phyloP scores from a whole-genome alignment of 2,329 filamentous ascomycete genomes.

The Arachnopeziza araneosa region DNA sequence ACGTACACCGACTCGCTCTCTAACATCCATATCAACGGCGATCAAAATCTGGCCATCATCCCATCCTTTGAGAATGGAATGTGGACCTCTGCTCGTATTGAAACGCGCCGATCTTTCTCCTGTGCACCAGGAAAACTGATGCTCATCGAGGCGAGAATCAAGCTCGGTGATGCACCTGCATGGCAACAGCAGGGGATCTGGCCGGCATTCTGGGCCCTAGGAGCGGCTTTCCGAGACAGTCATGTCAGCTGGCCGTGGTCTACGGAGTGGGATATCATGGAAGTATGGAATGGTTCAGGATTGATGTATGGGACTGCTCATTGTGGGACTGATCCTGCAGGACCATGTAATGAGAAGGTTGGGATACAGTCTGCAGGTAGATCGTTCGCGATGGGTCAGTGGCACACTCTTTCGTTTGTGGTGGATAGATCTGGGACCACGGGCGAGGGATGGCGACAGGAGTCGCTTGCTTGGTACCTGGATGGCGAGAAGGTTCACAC shows the following conservation, averaged over 20 bases:
- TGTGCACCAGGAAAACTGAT: constrained; percentile 32
- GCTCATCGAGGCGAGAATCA: constrained; percentile 36
- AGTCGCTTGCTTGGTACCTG: constrained; percentile 34
- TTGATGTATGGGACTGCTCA: constrained; percentile 36
- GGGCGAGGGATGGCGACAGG: constrained; percentile 18
- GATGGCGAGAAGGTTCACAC: constrained; percentile 29
- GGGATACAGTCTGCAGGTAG: constrained; percentile 28
- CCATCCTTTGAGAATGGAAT: constrained; percentile 23
- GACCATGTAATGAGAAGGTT: constrained; percentile 38
- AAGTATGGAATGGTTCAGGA: constrained; percentile 36
- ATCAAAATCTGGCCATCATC: constrained; percentile 36
- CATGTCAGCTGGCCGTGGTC: constrained; percentile 38
- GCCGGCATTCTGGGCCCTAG: constrained; percentile 44
- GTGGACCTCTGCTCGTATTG: constrained; percentile 43
- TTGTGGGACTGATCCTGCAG: constrained; percentile 36
- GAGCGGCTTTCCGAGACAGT: constrained; percentile 34
- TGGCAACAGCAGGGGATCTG: constrained; percentile 37
- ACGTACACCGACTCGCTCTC: constrained; percentile 36
- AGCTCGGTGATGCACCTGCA: constrained; percentile 29
- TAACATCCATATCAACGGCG: constrained; percentile 38
- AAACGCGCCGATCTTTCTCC: constrained; percentile 33
- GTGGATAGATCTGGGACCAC: constrained; percentile 28
- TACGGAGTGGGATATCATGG: constrained; percentile 43
- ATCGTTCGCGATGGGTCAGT: constrained; percentile 28
- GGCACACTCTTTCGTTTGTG: constrained; percentile 31